Base-by-base conservation (phyloP, 805 yeast species). In the Lipomyces lipofer region DNA sequence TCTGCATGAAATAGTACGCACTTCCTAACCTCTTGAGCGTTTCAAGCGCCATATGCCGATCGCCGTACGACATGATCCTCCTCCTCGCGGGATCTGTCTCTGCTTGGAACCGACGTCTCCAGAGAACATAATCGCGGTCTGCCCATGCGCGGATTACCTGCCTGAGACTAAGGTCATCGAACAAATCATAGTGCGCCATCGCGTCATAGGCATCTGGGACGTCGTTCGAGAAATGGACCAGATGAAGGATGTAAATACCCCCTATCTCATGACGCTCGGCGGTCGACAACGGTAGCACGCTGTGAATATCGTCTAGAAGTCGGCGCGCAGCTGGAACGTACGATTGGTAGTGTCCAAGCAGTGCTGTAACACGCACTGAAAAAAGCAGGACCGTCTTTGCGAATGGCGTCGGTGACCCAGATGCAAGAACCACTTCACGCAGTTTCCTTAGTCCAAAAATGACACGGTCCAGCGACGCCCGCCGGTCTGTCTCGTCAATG, bases 281-380 rank as follows among this genome's bases (percentile, higher is more conserved):
- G 0, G 45, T 33, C 0, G 63, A 56, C 22, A 78, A 64, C 10
- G 69, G 57, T 0, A 32, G 38, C 4, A 42, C 21, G 4, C 47
- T 46, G 9, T 59, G 55, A 13, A 67, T 66, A 9, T 61, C 62
- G 7, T 65, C 66, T 22, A 80, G 64, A 24, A 82, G 60, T 54
- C 74, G 75, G 36, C 67, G 64, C n/a, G 81, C 73, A 25, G 80
- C 70, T 1, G 87, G 85, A 3, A 81, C 53, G 60, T 80, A 82
- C 1, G 85, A 74, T 56, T 80, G 79, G 62, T 77, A 75, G 54
- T 79, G 78, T 7, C 80, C 81, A 3, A 73, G 62, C 2, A 72
- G 67, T 0, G 79, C 71, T 1, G 81, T 69, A 21, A 78, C 70
- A 30, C 81, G 63, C 7, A 77, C 72, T 0, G 85, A 79, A 33